Conservation (phyloP, 495 filamentous ascomycete genomes). For the Hyaloscypha bicolor region DNA sequence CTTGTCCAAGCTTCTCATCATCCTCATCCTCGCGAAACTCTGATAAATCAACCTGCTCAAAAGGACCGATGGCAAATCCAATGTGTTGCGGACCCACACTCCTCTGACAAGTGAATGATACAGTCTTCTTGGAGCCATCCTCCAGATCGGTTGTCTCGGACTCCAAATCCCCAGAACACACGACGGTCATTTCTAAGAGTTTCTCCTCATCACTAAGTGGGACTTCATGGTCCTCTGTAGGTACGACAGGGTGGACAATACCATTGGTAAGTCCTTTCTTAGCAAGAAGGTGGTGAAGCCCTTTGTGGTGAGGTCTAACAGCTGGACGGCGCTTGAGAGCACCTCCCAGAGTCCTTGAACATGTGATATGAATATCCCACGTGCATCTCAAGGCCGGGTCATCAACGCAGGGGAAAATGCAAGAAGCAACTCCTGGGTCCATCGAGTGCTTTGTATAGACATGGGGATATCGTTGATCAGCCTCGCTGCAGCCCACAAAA, state of each 20-base stretch:
- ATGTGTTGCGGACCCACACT: slow-evolving; percentile 83
- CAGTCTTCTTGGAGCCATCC: slow-evolving; percentile 77
- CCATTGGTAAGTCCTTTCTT: slow-evolving; percentile 26
- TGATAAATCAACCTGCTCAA: slow-evolving; percentile 87
- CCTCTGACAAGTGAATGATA: slow-evolving; percentile 72
- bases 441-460: slow-evolving; percentile 83
- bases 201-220: slow-evolving; percentile 74
- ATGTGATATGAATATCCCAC: slow-evolving; percentile 88
- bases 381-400: slow-evolving; percentile 74
- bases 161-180: slow-evolving; percentile 84
- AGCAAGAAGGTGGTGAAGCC: slow-evolving; percentile 21
- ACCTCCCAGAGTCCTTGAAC: slow-evolving; percentile 82
- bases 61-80: slow-evolving; percentile 90
- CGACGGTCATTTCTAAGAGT: slow-evolving; percentile 80
- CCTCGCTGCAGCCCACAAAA: slow-evolving; percentile 81
- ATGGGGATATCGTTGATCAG: slow-evolving; percentile 83
- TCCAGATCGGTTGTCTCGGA: slow-evolving; percentile 76
- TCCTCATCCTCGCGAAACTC: slow-evolving; percentile 88
- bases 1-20: slow-evolving; percentile 80
- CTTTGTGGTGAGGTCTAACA: slow-evolving; percentile 3
- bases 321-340: slow-evolving; percentile 53
- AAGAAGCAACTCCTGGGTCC: slow-evolving; percentile 76
- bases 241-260: slow-evolving; percentile 27
- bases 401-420: slow-evolving; percentile 91
- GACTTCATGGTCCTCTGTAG: slow-evolving; percentile 36